Conservation (phyloP, 108 stramenopile genomes). For the Nitzschia inconspicua region DNA sequence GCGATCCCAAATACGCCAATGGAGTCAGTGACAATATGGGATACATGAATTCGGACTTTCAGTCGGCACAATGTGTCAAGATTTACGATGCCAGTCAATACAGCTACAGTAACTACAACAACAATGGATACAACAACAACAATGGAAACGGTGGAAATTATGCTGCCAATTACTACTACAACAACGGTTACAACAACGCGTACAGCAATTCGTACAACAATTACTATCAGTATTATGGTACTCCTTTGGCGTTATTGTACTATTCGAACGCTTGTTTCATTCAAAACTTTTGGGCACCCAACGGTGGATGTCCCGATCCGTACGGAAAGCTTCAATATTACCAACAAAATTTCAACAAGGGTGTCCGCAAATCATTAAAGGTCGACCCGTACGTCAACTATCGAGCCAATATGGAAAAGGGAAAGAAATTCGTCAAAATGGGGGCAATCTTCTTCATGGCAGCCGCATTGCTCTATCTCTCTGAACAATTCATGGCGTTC, state of each 20-base stretch:
- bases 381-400: conserved; percentile 10
- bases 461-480: neutral
- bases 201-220: conserved; percentile 4
- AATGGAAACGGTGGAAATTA: conserved; percentile 8
- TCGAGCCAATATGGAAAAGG: conserved; percentile 8
- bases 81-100: conserved; percentile 20
- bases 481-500: conserved; percentile 3
- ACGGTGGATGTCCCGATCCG: conserved; percentile 52
- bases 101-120: conserved; percentile 4
- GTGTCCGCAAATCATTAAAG: conserved; percentile 17
- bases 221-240: conserved; percentile 15
- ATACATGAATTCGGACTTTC: conserved; percentile 16
- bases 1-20: conserved; percentile 22
- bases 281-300: conserved; percentile 36
- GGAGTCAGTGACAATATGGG: conserved; percentile 16
- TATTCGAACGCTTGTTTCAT: conserved; percentile 35
- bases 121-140: neutral
- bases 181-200: neutral
- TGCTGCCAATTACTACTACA: neutral
- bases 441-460: conserved; percentile 1
- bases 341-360: conserved; percentile 32
- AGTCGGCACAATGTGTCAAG: conserved; percentile 27
- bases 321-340: conserved; percentile 33
- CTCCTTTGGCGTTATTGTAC: conserved; percentile 15
- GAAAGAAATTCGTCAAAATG: conserved; percentile 4